Evolutionary conservation across 2,329 filamentous ascomycete species (phyloP).

Genomic region (Aureobasidium sp.): DNA sequence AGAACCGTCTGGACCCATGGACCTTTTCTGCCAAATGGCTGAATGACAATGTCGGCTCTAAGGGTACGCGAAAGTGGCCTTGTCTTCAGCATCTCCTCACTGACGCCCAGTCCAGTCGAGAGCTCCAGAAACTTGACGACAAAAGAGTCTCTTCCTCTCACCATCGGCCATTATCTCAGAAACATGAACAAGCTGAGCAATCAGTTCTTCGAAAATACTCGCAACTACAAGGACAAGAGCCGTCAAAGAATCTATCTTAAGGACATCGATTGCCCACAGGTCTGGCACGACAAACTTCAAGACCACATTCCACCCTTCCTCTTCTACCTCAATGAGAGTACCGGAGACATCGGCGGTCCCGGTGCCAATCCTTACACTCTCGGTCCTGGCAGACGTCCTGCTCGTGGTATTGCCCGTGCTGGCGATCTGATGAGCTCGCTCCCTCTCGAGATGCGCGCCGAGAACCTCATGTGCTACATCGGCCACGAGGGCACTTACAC

Average conservation of each 20-base stretch:
- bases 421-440: slow-evolving; percentile 95
- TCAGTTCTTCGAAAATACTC: slow-evolving; percentile 62
- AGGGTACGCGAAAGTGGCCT: slow-evolving; percentile 46
- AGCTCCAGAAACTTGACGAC: slow-evolving; percentile 72
- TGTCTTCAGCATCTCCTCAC: not conserved
- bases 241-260: slow-evolving; percentile 90
- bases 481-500: slow-evolving; percentile 97
- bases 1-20: slow-evolving; percentile 63
- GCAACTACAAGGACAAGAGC: slow-evolving; percentile 69
- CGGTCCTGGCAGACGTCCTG: slow-evolving; percentile 41
- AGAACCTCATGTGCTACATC: slow-evolving; percentile 98
- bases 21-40: slow-evolving; percentile 81
- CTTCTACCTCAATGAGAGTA: slow-evolving; percentile 83
- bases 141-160: slow-evolving; percentile 71
- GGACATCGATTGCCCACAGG: slow-evolving; percentile 86
- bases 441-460: slow-evolving; percentile 76
- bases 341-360: slow-evolving; percentile 51
- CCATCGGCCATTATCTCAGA: slow-evolving; percentile 81
- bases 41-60: slow-evolving; percentile 67
- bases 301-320: slow-evolving; percentile 72
- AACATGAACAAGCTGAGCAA: slow-evolving; percentile 79
- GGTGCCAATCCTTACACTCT: slow-evolving; percentile 46
- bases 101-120: slow-evolving; percentile 53
- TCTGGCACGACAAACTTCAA: slow-evolving; percentile 76
- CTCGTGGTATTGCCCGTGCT: slow-evolving; percentile 59